These are phyloP conservation scores for Hericium erinaceus DNA, from an alignment of 768 basidiomycete species.

Conservation along the genomic window DNA sequence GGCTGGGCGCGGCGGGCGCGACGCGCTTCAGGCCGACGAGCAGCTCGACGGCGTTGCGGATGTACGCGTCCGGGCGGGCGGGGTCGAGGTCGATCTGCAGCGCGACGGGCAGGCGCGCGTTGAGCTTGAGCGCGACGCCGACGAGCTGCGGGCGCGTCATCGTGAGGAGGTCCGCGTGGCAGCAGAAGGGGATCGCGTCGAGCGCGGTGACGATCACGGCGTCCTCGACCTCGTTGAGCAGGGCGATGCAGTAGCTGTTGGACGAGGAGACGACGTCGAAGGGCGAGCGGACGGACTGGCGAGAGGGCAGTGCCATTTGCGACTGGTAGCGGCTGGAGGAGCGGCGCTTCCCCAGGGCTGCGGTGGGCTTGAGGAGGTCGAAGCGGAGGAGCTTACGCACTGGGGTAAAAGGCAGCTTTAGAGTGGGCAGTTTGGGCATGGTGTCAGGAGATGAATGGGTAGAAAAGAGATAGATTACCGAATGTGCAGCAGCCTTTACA, in stretches of 20 bases:
- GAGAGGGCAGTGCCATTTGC: not conserved
- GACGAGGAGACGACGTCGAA: not conserved
- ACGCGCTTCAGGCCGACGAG: conserved; percentile 43
- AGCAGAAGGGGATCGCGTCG: conserved; percentile 53
- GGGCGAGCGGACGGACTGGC: not conserved
- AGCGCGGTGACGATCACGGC: conserved; percentile 58
- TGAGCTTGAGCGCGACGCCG: conserved; percentile 43
- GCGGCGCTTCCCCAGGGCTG: not conserved
- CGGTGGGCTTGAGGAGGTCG: not conserved
- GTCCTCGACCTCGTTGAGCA: conserved; percentile 50
- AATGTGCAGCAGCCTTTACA: no score
- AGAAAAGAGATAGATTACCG: not conserved
- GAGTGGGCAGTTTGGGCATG: not conserved
- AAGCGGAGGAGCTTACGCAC: not conserved
- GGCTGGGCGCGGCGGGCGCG: conserved; percentile 11
- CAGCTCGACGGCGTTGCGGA: conserved; percentile 48
- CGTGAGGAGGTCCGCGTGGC: conserved; percentile 61
- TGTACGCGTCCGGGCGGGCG: conserved; percentile 30
- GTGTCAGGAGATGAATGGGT: not conserved
- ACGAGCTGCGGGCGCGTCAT: conserved; percentile 51
- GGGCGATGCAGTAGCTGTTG: conserved; percentile 32
- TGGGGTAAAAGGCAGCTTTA: not conserved
- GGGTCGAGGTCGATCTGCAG: conserved; percentile 39
- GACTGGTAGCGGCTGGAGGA: not conserved
- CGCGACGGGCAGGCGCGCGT: conserved; percentile 42